These are phyloP conservation scores for Alternaria triticina DNA, from an alignment of 2,329 filamentous ascomycete species.

Conservation along the genomic window DNA sequence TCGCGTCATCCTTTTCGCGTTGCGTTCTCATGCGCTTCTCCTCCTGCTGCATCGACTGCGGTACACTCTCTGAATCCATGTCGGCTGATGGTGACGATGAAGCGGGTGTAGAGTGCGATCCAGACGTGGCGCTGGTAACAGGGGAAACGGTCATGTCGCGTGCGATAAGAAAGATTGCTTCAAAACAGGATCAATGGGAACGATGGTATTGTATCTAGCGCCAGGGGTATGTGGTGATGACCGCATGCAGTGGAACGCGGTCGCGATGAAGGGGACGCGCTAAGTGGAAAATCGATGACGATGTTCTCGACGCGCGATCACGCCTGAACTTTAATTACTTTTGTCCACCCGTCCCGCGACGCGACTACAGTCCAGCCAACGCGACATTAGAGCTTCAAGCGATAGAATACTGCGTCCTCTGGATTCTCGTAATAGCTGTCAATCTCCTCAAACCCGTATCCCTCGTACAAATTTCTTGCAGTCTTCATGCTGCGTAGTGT, in stretches of 20 bases:
- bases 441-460: slow-evolving; percentile 60
- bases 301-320: slow-evolving; percentile 39
- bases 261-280: slow-evolving; percentile 30
- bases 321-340: slow-evolving; percentile 18
- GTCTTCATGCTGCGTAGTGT: slow-evolving; percentile 61
- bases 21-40: slow-evolving; percentile 54
- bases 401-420: slow-evolving; percentile 61
- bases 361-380: not conserved
- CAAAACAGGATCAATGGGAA: not conserved
- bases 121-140: slow-evolving; percentile 24
- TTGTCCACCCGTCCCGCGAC: slow-evolving; percentile 7
- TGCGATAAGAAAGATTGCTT: not conserved
- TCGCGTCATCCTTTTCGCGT: slow-evolving; percentile 53
- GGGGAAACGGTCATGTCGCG: slow-evolving; percentile 35
- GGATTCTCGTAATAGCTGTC: slow-evolving; percentile 63
- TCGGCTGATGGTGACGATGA: slow-evolving; percentile 42
- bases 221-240: slow-evolving; percentile 17
- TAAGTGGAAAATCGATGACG: slow-evolving; percentile 28
- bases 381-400: slow-evolving; percentile 33
- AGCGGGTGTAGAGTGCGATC: slow-evolving; percentile 38
- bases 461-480: slow-evolving; percentile 58
- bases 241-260: slow-evolving; percentile 10
- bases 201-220: slow-evolving; percentile 1
- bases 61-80: slow-evolving; percentile 40
- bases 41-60: slow-evolving; percentile 53